A percentile compares a stretch with the other conserved stretches of the same genome.
These are phyloP conservation scores for Aspergillus conjunctus DNA, from an alignment of 495 filamentous ascomycete species.

Conservation along the genomic window DNA sequence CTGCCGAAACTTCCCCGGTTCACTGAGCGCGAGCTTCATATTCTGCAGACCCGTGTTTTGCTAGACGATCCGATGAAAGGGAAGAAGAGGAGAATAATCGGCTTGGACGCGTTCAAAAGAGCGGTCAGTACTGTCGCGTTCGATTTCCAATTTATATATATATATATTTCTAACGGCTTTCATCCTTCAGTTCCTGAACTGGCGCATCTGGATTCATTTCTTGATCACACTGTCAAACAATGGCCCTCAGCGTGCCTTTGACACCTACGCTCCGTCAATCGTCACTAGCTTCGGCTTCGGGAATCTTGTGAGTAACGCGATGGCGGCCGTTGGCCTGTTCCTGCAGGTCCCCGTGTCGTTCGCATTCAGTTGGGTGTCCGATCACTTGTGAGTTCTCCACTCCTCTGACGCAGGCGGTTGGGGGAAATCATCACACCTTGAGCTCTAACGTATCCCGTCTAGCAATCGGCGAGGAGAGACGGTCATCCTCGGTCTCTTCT, in stretches of 20 bases:
- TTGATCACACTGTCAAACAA: slow-evolving; percentile 19
- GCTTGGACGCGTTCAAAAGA: slow-evolving; percentile 7
- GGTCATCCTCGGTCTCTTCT: slow-evolving; percentile 17
- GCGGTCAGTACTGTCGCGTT: slow-evolving; percentile 11
- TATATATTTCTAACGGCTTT: not conserved
- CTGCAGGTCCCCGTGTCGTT: slow-evolving; percentile 20
- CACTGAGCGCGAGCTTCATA: slow-evolving; percentile 22
- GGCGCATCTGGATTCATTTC: slow-evolving; percentile 23
- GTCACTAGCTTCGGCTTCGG: slow-evolving; percentile 23
- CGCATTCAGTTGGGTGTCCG: slow-evolving; percentile 18
- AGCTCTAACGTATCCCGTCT: not conserved
- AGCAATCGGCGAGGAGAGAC: slow-evolving; percentile 20
- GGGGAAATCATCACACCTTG: not conserved
- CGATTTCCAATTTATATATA: not conserved
- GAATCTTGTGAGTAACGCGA: slow-evolving; percentile 11
- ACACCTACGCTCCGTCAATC: slow-evolving; percentile 20
- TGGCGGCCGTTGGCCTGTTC: slow-evolving; percentile 21
- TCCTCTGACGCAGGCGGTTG: not conserved
- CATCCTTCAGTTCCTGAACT: slow-evolving; percentile 16
- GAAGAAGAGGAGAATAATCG: slow-evolving; percentile 15
- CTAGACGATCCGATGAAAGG: slow-evolving; percentile 18
- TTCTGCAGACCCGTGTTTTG: slow-evolving; percentile 12
- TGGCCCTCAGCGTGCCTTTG: slow-evolving; percentile 20
- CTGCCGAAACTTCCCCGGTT: slow-evolving; percentile 6
- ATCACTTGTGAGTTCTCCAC: slow-evolving; percentile 15